Evolutionary conservation across 495 filamentous ascomycete genomes (phyloP), one percentile per base, ranked within the genome.

Genomic region (Neurospora sp.): DNA sequence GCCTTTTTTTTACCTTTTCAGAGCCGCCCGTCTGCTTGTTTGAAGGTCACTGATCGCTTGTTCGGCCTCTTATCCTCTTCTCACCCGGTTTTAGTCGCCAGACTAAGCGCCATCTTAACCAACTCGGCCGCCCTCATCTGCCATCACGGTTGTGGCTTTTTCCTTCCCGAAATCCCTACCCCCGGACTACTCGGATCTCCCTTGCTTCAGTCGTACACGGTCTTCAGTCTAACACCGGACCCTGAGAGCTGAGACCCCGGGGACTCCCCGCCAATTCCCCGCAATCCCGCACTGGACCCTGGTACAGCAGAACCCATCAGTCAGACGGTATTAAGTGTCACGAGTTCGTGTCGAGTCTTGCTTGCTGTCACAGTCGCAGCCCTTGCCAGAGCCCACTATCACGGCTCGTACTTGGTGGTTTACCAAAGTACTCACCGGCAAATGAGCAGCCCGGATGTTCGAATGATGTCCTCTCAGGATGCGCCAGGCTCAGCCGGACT

Each of bases 401-500:
- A 35, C 22, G 53, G 53, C 14, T 61, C 27, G 53, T 61, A 35
- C 53, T 18, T 66, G 53, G 27, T 18, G 14, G 27, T 5, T 35
- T 7, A 18, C 31, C 9, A 66, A 66, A 11, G 53, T 66, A 35
- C 27, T 66, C 53, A 8, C 53, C 53, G 53, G 53, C 27, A 66
- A 16, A 66, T 66, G 27, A 66, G 18, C 53, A 66, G 53, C 27
- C 14, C 53, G 53, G 53, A 66, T 66, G 53, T 66, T 66, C 53
- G 6, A 66, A 66, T 66, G 53, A 66, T 66, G 53, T 66, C 53
- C 6, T 35, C 53, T 18, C 53, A 35, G 8, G 53, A 66, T 66
- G 53, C 31, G 53, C 31, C 53, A 66, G 53, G 89, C 90, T 70
- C 70, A 66, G 44, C 69, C 69, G 74, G 68, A 68, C 68, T 61